phyloP scores from a whole-genome alignment of 176 grass and related monocot genomes.

The Tillandsia fasciculata region DNA sequence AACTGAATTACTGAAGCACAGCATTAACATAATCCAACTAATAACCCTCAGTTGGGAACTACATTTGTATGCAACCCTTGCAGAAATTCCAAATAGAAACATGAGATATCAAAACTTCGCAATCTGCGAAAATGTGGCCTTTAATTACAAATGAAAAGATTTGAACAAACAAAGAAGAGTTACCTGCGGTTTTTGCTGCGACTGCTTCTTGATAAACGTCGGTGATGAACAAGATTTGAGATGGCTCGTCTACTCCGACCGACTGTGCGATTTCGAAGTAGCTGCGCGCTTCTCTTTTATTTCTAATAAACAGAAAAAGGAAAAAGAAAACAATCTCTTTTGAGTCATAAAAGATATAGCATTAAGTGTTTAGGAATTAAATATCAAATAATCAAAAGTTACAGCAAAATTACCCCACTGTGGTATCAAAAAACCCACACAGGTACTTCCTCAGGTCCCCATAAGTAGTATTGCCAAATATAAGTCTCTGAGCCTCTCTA shows the following conservation, averaged over 20 bases:
- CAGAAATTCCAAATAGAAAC: too few species aligned
- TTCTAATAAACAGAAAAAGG: slow-evolving; percentile 31
- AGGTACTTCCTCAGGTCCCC: slow-evolving; percentile 72
- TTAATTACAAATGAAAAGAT: too few species aligned
- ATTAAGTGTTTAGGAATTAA: background rate
- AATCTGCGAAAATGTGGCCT: too few species aligned
- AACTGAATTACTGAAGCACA: background rate
- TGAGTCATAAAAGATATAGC: background rate
- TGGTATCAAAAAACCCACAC: slow-evolving; percentile 95
- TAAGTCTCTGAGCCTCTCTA: slow-evolving; percentile 84
- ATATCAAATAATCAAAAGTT: slow-evolving; percentile 11
- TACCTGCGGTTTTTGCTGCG: slow-evolving; percentile 78
- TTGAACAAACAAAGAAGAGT: background rate
- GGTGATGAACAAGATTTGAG: slow-evolving; percentile 76
- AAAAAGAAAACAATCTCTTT: background rate
- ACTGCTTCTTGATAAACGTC: slow-evolving; percentile 83
- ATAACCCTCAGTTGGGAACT: too few species aligned
- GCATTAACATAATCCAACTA: background rate
- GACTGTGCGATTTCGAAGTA: slow-evolving; percentile 76
- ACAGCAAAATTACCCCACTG: slow-evolving; percentile 51
- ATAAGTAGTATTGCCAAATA: slow-evolving; percentile 73
- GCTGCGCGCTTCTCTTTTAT: slow-evolving; percentile 83
- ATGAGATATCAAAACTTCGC: too few species aligned
- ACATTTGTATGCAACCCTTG: too few species aligned
- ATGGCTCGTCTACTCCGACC: slow-evolving; percentile 71